Conservation (phyloP, 164 flowering plant species). For the Stephania cephalantha region DNA sequence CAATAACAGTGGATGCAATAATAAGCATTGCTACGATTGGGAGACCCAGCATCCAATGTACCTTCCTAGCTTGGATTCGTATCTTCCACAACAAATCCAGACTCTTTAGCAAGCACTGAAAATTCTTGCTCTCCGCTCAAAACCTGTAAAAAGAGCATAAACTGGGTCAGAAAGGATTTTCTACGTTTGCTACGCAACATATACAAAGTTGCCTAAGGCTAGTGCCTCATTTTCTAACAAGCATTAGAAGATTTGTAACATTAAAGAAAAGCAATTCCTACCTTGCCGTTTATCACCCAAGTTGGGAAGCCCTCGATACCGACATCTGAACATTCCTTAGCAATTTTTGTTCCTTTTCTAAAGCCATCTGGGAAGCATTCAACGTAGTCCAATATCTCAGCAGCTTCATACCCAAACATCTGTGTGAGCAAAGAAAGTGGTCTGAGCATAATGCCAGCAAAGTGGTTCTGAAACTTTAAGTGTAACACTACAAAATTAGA, state of each 20-base stretch:
- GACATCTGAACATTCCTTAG: constrained; percentile 50
- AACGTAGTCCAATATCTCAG: constrained; percentile 69
- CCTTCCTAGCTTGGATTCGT: constrained; percentile 13
- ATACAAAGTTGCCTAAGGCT: neutral
- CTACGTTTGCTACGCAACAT: neutral
- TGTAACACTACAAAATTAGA: neutral
- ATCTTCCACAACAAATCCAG: constrained; percentile 44
- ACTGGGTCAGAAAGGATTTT: neutral
- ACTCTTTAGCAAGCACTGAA: constrained; percentile 50
- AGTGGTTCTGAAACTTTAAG: neutral
- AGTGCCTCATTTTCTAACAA: neutral
- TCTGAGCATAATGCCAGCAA: neutral
- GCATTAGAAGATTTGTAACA: neutral
- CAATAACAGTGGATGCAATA: neutral
- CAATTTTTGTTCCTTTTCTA: constrained; percentile 57
- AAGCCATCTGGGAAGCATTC: constrained; percentile 94
- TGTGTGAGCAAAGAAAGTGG: constrained; percentile 16
- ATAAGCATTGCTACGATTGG: neutral
- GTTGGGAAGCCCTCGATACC: constrained; percentile 82
- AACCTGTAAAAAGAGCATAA: constrained; percentile 37
- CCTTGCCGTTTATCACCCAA: constrained; percentile 95
- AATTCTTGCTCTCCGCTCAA: constrained; percentile 61
- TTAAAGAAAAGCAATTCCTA: constrained; percentile 15
- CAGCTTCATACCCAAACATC: constrained; percentile 94
- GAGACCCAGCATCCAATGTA: neutral